Conservation (phyloP, 306 rosid species). For the Cucurbita maxima region DNA sequence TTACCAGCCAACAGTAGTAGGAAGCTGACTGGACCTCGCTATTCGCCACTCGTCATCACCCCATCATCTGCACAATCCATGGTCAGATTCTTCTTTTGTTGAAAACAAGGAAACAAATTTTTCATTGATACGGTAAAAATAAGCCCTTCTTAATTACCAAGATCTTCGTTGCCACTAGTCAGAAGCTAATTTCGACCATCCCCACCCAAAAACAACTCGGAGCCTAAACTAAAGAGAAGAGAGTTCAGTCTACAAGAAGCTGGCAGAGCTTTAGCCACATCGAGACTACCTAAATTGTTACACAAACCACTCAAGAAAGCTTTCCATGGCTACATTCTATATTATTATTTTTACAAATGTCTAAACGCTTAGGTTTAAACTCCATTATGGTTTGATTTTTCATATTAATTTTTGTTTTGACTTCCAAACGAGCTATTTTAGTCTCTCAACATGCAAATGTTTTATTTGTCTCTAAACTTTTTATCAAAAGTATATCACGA, state of each 20-base stretch:
- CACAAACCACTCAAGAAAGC: neutral
- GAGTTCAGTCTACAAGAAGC: no score
- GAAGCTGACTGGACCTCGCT: neutral
- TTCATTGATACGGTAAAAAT: neutral
- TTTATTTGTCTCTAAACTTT: no score
- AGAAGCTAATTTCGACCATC: no score
- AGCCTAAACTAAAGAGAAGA: no score
- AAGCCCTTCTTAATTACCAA: no score
- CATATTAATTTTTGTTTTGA: neutral
- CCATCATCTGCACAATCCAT: slow-evolving; percentile 9
- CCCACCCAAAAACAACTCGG: no score
- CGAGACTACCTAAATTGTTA: no score
- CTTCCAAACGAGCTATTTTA: neutral
- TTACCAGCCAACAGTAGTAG: neutral
- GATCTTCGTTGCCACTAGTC: no score
- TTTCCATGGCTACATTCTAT: neutral
- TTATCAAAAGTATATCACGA: no score
- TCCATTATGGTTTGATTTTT: neutral
- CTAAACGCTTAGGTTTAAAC: neutral
- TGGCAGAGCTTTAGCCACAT: no score
- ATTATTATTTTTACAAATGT: neutral
- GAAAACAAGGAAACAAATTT: neutral
- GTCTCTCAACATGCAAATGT: no score
- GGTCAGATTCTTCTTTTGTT: neutral
- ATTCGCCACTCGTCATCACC: neutral